Percentiles rank a stretch among this genome's conserved stretches.
Evolutionary conservation across 2,329 filamentous ascomycete species (phyloP).

Genomic region (Teratosphaeria pseudoeucalypti): DNA sequence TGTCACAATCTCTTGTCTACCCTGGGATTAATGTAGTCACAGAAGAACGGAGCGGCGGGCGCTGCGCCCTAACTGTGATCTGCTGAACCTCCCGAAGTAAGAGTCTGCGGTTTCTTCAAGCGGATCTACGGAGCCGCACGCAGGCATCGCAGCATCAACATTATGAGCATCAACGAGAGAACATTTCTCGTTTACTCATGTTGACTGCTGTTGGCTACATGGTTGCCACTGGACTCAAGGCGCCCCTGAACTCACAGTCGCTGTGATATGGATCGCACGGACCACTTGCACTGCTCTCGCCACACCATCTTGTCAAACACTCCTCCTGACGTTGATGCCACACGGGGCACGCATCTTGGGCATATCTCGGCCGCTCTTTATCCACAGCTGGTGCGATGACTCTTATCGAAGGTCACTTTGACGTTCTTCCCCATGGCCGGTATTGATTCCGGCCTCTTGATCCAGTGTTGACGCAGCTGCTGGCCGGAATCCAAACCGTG

Average conservation of each 20-base stretch:
- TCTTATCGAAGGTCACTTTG: neutral
- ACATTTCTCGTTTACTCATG: neutral
- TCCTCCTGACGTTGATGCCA: neutral
- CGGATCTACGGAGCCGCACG: no score
- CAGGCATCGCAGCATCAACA: no score
- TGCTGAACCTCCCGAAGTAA: no score
- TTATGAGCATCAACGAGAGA: neutral
- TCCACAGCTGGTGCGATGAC: neutral
- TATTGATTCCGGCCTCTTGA: conserved; percentile 16
- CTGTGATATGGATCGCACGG: neutral
- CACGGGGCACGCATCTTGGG: neutral
- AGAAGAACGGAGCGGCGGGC: no score
- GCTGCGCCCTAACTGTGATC: no score
- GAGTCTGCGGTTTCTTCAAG: no score
- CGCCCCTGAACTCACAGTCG: no score
- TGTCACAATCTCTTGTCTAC: no score
- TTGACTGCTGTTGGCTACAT: no score
- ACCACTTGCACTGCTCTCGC: neutral
- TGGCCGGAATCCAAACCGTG: conserved; percentile 5
- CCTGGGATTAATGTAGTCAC: no score
- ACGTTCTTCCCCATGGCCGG: conserved; percentile 7
- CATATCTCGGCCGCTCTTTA: neutral
- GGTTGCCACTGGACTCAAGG: no score
- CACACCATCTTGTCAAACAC: neutral
- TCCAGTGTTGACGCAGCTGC: conserved; percentile 5